Base-by-base conservation (phyloP, 2,329 filamentous ascomycete genomes). In the Neophaeococcomyces mojaviensis region DNA sequence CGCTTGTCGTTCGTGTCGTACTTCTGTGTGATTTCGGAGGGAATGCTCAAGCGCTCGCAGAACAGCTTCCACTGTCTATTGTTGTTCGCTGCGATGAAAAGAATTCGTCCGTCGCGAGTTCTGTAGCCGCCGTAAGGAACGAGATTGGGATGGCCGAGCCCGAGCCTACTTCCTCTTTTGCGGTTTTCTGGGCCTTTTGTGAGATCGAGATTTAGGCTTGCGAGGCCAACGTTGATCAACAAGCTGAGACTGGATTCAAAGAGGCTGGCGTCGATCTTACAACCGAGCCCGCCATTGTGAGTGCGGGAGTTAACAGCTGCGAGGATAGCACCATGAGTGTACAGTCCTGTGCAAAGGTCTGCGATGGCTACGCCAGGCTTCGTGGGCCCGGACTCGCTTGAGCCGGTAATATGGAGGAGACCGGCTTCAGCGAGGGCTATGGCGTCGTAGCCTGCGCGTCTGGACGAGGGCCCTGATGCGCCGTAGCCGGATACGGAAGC, bases 401-500 rank as follows among this genome's bases (percentile, higher is more conserved):
- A 43, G 2, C 54, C 54, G n/a, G 54, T 56, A 32, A 56, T 51
- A 28, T 55, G 50, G 39, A 56, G 34, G 45, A 56, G 28, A 4
- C 54, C 52, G 6, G 50, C 52, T 40, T 56, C 52, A 3, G 52
- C 52, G 22, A 52, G 46, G 13, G 51, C 54, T 22, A 56, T 50
- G 3, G 52, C 50, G 48, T 56, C 54, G 39, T 56, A 56, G 7
- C 54, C 54, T 9, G 54, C 54, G 20, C 49, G 48, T 20, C 46
- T 46, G n/a, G 38, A 36, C 47, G 47, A 51, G 16, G 72, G 71
- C 0, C 75, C 74, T 0, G 58, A 44, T 0, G 68, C 63, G 0
- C 74, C 75, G 50, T 74, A 80, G 0, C 77, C 75, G 1, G 72
- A 76, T 13, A 79, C 53, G 36, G 68, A 76, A 2, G 73, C 76